phyloP scores from a whole-genome alignment of 78 protist genomes.

The slime mould (Dictyostelium discoideum) region dicty_2.7 NC_007090.3:2132501-2133000 shows the following conservation, averaged over 20 bases:
- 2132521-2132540: conserved; percentile 15
- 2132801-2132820: not conserved
- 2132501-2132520: not conserved
- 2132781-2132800: not conserved
- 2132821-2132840: not conserved
- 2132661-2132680: not conserved
- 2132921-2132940: conserved; percentile 32
- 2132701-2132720: not conserved
- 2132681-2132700: not conserved
- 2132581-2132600: not conserved
- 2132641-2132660: not conserved
- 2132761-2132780: not conserved
- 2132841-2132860: not conserved
- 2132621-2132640: not conserved
- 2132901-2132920: not conserved
- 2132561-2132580: not conserved
- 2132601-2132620: no score
- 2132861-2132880: not conserved
- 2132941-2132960: conserved; percentile 49
- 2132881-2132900: conserved; percentile 46
- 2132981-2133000: conserved; percentile 17
- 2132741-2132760: conserved; percentile 2
- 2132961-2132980: conserved; percentile 9
- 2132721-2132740: not conserved
- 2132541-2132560: conserved; percentile 13